Evolutionary conservation across 345 rosid species (phyloP).

Genomic region (Hirschfeldia incana): DNA sequence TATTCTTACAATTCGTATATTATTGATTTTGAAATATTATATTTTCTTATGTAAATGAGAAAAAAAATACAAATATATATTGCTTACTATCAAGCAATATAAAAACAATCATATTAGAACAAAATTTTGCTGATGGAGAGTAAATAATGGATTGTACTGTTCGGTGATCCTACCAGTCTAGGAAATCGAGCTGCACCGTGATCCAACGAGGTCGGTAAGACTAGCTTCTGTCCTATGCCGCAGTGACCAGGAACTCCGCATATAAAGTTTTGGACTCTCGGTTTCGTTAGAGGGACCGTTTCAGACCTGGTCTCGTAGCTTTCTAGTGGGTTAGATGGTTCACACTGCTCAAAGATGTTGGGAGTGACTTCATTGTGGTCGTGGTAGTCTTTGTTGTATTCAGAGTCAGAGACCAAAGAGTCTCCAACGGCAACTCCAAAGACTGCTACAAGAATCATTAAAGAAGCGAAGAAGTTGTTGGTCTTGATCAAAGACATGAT

Average conservation of each 20-base stretch:
- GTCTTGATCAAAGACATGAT: conserved; percentile 6
- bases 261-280: conserved; percentile 10
- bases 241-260: conserved; percentile 16
- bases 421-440: conserved; percentile 1
- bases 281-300: neutral
- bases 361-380: conserved; percentile 16
- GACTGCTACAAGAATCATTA: neutral
- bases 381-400: conserved; percentile 1
- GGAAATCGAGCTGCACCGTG: neutral
- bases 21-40: too few relatives aligned
- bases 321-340: neutral
- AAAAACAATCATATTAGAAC: too few relatives aligned
- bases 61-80: too few relatives aligned
- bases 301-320: conserved; percentile 9
- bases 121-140: too few relatives aligned
- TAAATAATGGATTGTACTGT: too few relatives aligned
- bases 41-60: too few relatives aligned
- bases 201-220: conserved; percentile 1
- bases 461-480: neutral
- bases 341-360: neutral
- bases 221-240: neutral
- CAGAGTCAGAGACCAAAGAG: conserved; percentile 9
- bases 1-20: too few relatives aligned
- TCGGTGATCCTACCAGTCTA: neutral
- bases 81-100: too few relatives aligned